Evolutionary conservation across 345 rosid genomes (phyloP).

Genomic region (Cardiospermum halicacabum): DNA sequence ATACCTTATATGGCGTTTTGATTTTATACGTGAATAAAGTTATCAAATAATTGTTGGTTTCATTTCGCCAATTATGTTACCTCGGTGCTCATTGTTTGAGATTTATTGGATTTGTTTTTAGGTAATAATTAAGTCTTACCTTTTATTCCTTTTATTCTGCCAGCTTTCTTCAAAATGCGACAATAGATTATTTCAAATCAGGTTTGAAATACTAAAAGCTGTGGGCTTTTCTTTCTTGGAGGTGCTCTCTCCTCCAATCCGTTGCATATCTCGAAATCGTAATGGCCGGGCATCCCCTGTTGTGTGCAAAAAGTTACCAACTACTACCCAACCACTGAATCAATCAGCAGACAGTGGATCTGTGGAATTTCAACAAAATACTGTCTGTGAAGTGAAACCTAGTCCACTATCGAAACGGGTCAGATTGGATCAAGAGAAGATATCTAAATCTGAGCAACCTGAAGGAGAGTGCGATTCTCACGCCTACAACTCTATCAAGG

Average conservation of each 20-base stretch:
- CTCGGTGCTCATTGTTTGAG: not conserved
- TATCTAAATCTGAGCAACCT: conserved; percentile 33
- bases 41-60: not conserved
- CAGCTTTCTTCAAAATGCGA: conserved; percentile 87
- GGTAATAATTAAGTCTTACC: not conserved
- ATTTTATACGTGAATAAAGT: not conserved
- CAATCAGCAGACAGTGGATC: conserved; percentile 33
- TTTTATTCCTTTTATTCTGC: conserved; percentile 21
- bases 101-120: not conserved
- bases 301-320: conserved; percentile 43
- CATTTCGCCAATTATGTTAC: not conserved
- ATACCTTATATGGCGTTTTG: not conserved
- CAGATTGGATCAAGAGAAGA: conserved; percentile 46
- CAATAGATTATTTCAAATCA: conserved; percentile 63
- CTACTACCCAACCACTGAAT: conserved; percentile 24
- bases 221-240: conserved; percentile 62
- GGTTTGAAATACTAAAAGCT: conserved; percentile 46
- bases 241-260: conserved; percentile 59
- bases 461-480: conserved; percentile 50
- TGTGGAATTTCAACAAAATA: conserved; percentile 31
- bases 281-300: conserved; percentile 33
- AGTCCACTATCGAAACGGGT: conserved; percentile 56
- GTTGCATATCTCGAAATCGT: conserved; percentile 57
- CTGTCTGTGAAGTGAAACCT: conserved; percentile 41
- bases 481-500: conserved; percentile 39